A percentile compares a stretch with the other conserved stretches of the same genome.
These are phyloP conservation scores for Colletotrichum liriopes DNA, from an alignment of 2,329 filamentous ascomycete species.

Conservation along the genomic window DNA sequence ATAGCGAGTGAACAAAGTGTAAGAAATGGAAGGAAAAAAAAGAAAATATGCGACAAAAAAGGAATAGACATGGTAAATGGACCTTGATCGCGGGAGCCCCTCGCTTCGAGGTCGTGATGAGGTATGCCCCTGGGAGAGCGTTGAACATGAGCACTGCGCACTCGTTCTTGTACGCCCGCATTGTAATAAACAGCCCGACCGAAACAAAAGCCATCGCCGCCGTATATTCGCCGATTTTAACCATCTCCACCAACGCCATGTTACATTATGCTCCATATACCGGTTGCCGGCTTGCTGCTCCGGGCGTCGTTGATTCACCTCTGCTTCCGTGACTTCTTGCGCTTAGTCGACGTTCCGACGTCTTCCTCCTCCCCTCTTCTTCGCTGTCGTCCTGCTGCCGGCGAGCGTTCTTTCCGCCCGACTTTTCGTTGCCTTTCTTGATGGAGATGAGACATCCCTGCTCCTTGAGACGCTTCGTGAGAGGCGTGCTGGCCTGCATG, in stretches of 20 bases:
- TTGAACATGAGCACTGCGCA: neutral
- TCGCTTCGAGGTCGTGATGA: conserved; percentile 1
- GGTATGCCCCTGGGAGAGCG: neutral
- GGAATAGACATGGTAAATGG: neutral
- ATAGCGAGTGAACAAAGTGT: conserved; percentile 7
- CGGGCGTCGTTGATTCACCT: conserved; percentile 12
- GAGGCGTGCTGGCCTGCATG: conserved; percentile 82
- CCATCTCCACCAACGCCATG: conserved; percentile 33
- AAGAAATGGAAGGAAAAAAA: conserved; percentile 1
- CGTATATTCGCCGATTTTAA: conserved; percentile 34
- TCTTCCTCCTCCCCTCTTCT: conserved; percentile 62
- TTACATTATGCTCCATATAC: conserved; percentile 18
- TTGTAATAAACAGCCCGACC: conserved; percentile 5
- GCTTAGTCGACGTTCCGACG: conserved; percentile 18
- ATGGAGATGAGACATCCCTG: conserved; percentile 89
- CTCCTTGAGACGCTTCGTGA: conserved; percentile 82
- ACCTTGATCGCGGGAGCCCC: conserved; percentile 1
- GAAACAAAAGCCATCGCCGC: conserved; percentile 29
- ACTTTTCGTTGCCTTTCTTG: conserved; percentile 86
- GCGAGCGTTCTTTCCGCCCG: conserved; percentile 52
- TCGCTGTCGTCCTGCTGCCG: conserved; percentile 61
- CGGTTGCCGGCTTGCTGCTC: conserved; percentile 8
- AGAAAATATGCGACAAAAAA: conserved; percentile 12
- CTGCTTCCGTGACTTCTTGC: conserved; percentile 37
- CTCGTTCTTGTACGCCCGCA: conserved; percentile 5